Evolutionary conservation across 805 yeast species (phyloP), one percentile per base, ranked within the genome.

Genomic region (Kodamaea kaohsiungensis): DNA sequence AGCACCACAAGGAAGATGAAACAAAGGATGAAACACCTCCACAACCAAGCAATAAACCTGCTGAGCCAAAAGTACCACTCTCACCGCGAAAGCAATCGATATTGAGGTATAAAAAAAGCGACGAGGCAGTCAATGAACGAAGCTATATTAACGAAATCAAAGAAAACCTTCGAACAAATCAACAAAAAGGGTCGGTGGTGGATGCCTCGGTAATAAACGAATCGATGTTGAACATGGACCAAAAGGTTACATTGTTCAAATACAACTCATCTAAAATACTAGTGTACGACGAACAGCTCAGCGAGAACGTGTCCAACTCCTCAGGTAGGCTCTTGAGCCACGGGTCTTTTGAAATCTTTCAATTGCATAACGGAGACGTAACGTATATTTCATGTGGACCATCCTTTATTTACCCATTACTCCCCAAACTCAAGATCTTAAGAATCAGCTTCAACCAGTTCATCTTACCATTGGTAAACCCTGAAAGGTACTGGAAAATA

Each of bases 401-500:
- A n/a, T 75, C 83, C 4, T 81, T 89, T 39, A 81, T 88, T 1
- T 88, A 88, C 63, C 96, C 96, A 3, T 79, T 89, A 12, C 70
- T 89, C 51, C 89, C 91, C 2, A 81, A 78, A 56, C 66, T 86
- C 52, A 81, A 83, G 60, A 75, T 89, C 1, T 66, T 87, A 56
- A 72, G 88, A 60, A 75, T 79, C 9, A 70, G 72, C 18, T 57
- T 55, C 47, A 74, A 73, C 49, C 80, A 78, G 59, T 86, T 86
- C 59, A 75, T 87, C 1, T 65, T 89, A 15, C 86, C 91, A 0
- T 76, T 89, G 54, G 83, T 82, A 25, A 88, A 88, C 61, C 96
- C 96, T 0, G 87, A 84, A 57, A 72, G 93, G 61, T 88, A 83
- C 67, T 89, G 96, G 96, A 78, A 77, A 55, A 73, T 82, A 8